These are phyloP conservation scores for Oleoguttula mirabilis DNA, from an alignment of 495 filamentous ascomycete genomes.

Conservation along the genomic window DNA sequence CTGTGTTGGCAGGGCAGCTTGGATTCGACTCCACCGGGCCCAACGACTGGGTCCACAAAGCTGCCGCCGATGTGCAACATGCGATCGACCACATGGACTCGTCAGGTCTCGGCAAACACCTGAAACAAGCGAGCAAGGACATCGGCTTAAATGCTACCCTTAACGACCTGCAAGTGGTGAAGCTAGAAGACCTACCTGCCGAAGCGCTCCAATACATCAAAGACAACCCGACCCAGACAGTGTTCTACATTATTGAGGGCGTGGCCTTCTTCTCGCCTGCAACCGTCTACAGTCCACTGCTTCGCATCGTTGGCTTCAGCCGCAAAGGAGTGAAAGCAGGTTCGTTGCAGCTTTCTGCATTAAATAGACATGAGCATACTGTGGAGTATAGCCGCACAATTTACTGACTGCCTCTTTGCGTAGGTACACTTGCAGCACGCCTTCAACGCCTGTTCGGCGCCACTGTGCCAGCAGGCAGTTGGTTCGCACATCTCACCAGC, in stretches of 20 bases:
- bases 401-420: too few species aligned
- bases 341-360: too few species aligned
- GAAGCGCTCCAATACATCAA: neutral
- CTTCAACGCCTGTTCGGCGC: too few species aligned
- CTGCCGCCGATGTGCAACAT: neutral
- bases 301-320: neutral
- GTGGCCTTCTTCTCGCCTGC: constrained; percentile 1
- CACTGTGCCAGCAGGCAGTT: too few species aligned
- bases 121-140: neutral
- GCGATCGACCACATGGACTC: neutral
- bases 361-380: too few species aligned
- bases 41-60: constrained; percentile 1
- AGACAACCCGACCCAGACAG: constrained; percentile 1
- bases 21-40: too few species aligned
- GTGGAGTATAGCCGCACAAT: too few species aligned
- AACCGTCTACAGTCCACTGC: neutral
- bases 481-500: too few species aligned
- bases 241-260: neutral
- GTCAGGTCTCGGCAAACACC: neutral
- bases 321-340: neutral
- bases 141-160: neutral
- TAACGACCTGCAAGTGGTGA: neutral
- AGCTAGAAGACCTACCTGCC: constrained; percentile 3
- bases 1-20: too few species aligned
- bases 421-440: too few species aligned